These are phyloP conservation scores for Hemisphaericaspora xylanilytica DNA, from an alignment of 1,139 yeast genomes.

Conservation along the genomic window DNA sequence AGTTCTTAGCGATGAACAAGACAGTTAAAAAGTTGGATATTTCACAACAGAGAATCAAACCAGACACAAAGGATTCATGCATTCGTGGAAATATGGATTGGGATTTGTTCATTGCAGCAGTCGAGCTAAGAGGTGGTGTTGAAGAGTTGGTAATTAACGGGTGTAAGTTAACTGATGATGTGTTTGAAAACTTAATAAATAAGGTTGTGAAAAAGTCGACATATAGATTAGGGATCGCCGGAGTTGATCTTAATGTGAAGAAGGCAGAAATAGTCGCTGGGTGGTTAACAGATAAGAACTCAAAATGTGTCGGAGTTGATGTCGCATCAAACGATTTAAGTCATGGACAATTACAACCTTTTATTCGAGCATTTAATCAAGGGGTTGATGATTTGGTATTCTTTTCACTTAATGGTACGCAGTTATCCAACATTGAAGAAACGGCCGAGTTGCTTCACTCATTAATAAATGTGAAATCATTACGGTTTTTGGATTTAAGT, in stretches of 20 bases:
- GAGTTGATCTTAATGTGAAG: slow-evolving; percentile 56
- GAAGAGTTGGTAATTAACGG: slow-evolving; percentile 86
- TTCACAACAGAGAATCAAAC: slow-evolving; percentile 67
- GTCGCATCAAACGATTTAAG: slow-evolving; percentile 77
- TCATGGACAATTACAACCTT: slow-evolving; percentile 49
- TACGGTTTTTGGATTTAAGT: slow-evolving; percentile 76
- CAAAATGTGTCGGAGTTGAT: slow-evolving; percentile 76
- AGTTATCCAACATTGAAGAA: slow-evolving; percentile 53
- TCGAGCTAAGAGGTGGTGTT: slow-evolving; percentile 63
- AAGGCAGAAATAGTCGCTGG: slow-evolving; percentile 57
- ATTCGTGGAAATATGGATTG: slow-evolving; percentile 74
- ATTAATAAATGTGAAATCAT: slow-evolving; percentile 50
- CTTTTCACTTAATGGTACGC: slow-evolving; percentile 72
- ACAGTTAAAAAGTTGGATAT: slow-evolving; percentile 68
- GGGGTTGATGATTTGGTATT: slow-evolving; percentile 47
- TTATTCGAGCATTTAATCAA: slow-evolving; percentile 42
- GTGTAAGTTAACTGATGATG: slow-evolving; percentile 56
- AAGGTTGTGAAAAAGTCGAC: slow-evolving; percentile 56
- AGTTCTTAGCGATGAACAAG: slow-evolving; percentile 59
- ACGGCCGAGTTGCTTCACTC: slow-evolving; percentile 51
- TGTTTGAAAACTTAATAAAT: slow-evolving; percentile 50
- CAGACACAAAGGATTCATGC: slow-evolving; percentile 43
- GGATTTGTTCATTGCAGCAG: slow-evolving; percentile 61
- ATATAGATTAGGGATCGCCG: slow-evolving; percentile 74
- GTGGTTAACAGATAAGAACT: slow-evolving; percentile 57